phyloP scores from a whole-genome alignment of 1,284 basidiomycete genomes.

The Ceratobasidium sp. region DNA sequence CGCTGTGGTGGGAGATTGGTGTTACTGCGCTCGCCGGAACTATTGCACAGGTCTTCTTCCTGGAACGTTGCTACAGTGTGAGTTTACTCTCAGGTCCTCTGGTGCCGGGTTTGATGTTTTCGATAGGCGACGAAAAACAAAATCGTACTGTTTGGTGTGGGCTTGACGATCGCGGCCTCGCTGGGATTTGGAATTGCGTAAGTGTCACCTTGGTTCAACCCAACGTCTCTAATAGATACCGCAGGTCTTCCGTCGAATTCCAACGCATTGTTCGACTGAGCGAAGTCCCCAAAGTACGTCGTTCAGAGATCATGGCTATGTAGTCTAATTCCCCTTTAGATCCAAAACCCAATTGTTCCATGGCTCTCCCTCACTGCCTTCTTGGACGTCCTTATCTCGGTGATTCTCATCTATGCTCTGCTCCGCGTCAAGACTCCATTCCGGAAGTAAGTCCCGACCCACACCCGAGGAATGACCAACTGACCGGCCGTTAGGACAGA shows the following conservation, averaged over 20 bases:
- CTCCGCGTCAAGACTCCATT: conserved; percentile 39
- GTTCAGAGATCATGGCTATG: background rate
- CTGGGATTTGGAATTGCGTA: conserved; percentile 29
- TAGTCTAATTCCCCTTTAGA: conserved; percentile 9
- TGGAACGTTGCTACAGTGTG: conserved; percentile 40
- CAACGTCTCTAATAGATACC: background rate
- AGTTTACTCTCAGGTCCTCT: background rate
- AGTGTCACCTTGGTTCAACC: background rate
- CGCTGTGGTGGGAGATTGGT: conserved; percentile 40
- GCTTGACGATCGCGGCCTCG: conserved; percentile 16
- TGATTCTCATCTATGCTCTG: conserved; percentile 37
- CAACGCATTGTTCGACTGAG: conserved; percentile 32
- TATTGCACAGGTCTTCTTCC: conserved; percentile 40
- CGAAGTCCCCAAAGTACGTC: conserved; percentile 9
- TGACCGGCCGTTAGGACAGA: conserved; percentile 36
- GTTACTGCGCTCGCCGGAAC: conserved; percentile 39
- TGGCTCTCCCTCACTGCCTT: conserved; percentile 39
- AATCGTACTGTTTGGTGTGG: conserved; percentile 23
- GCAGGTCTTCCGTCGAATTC: conserved; percentile 35
- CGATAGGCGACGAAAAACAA: conserved; percentile 39
- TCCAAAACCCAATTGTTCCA: conserved; percentile 34
- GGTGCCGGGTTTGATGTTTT: background rate
- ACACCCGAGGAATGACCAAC: background rate
- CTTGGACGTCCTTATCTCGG: conserved; percentile 39
- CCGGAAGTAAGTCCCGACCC: conserved; percentile 38